Conservation (phyloP, 202 grass and related monocot species). For the Carex arenaria region DNA sequence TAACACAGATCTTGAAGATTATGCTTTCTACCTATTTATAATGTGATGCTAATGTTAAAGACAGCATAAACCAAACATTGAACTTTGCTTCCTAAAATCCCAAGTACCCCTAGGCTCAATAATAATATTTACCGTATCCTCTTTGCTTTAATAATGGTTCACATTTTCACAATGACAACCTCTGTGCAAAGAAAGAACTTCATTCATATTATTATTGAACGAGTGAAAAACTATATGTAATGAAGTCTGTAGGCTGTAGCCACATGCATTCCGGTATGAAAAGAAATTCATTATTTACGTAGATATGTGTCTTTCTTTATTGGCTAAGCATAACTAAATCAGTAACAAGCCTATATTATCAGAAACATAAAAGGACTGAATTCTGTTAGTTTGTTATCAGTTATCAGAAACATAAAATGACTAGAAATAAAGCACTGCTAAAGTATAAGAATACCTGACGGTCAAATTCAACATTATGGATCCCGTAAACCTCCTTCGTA, state of each 20-base stretch:
- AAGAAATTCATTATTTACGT: not conserved
- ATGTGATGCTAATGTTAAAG: not conserved
- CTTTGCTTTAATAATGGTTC: not conserved
- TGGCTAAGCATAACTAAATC: slow-evolving; percentile 1
- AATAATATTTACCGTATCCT: not conserved
- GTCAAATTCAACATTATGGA: slow-evolving; percentile 87
- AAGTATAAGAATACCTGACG: slow-evolving; percentile 54
- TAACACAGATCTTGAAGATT: not conserved
- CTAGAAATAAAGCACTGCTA: slow-evolving; percentile 4
- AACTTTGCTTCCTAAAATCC: not conserved
- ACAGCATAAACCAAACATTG: not conserved
- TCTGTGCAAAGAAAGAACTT: not conserved
- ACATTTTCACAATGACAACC: not conserved
- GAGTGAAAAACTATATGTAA: not conserved
- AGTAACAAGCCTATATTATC: slow-evolving; percentile 2
- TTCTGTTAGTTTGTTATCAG: not conserved
- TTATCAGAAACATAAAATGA: slow-evolving; percentile 12
- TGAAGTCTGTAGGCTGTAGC: not conserved
- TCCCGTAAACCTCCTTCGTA: slow-evolving; percentile 80
- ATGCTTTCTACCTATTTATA: not conserved
- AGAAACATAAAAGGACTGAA: not conserved
- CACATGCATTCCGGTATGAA: not conserved
- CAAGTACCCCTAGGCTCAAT: not conserved
- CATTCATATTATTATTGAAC: not conserved
- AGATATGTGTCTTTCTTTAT: not conserved